Conservation (phyloP, 1,139 yeast genomes). For the Yamadazyma buinensis region DNA sequence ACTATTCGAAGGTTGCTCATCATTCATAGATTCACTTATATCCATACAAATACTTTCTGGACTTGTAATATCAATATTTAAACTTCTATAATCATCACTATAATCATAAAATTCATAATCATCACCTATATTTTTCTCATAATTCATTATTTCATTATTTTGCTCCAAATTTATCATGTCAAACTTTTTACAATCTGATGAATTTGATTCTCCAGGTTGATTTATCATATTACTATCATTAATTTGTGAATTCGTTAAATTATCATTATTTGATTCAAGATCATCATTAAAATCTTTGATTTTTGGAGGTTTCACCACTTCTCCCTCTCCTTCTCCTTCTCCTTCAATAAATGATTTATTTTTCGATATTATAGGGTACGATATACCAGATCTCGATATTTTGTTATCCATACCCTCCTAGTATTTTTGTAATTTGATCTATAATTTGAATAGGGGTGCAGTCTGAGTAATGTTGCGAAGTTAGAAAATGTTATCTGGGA, state of each 20-base stretch:
- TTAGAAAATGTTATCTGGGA: no score
- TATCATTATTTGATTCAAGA: no score
- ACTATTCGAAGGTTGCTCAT: constrained; percentile 4
- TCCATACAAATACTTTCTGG: background rate
- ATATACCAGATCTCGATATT: background rate
- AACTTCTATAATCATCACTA: background rate
- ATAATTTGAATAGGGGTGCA: no score
- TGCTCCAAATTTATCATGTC: background rate
- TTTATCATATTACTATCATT: no score
- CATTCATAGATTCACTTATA: background rate
- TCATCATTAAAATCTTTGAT: no score
- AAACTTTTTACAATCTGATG: background rate
- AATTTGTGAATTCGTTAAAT: no score
- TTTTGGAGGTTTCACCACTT: no score
- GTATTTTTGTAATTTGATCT: no score
- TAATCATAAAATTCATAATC: background rate
- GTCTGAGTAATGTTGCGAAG: no score
- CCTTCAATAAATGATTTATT: background rate
- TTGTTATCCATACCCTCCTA: background rate
- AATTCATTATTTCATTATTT: background rate
- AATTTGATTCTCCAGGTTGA: no score
- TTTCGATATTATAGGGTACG: background rate
- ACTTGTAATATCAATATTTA: background rate
- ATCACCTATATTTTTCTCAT: background rate
- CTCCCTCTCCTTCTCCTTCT: background rate